Evolutionary conservation across 2,329 filamentous ascomycete species (phyloP), one percentile per base, ranked within the genome.

Genomic region (Laburnicola sp.): DNA sequence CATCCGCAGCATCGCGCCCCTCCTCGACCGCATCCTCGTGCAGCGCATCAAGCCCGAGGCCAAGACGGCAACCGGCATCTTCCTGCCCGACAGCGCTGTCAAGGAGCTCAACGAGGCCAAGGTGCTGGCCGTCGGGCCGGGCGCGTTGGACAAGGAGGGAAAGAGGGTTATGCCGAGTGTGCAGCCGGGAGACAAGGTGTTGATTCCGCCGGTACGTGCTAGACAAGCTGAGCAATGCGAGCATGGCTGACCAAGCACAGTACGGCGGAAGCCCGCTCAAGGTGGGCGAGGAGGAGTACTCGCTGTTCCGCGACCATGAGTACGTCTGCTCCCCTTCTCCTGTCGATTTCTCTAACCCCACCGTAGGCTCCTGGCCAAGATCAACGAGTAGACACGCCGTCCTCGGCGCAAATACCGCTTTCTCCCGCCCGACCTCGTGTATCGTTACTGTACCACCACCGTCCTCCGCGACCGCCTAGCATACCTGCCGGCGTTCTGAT

Each of bases 71-170:
- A 87, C 87, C 71, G 94, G 94, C 70, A 96, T 99, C 83, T 97
- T 95, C 83, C 89, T 99, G 62, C 94, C 94, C 65, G 94, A 99
- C 82, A 92, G 87, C 57, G 89, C 88, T 70, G 91, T 97, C 73
- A 96, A 99, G 85, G 94, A 99, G 78, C 85, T 97, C 74, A 97
- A 97, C 79, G 93, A 97, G 82, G 94, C 90, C n/a, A 92, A 91
- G 79, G 94, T 99, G 49, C 81, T 99, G 55, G 94, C 94, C 57
- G 93, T 99, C 58, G 94, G 94, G 48, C 94, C 94, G 51, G 94
- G 94, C 58, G 86, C 82, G 10, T 70, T 96, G 54, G 90, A 95
- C 80, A 91, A 87, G 79, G 87, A 96, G 55, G 94, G 94, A 66
- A 89, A 94, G 83, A 84, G 91, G 65, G 79, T 97, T 68, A 82